Percentiles rank a stretch among this genome's conserved stretches.
These are phyloP conservation scores for Gossypium herbaceum DNA, from an alignment of 345 rosid species.

Conservation along the genomic window DNA sequence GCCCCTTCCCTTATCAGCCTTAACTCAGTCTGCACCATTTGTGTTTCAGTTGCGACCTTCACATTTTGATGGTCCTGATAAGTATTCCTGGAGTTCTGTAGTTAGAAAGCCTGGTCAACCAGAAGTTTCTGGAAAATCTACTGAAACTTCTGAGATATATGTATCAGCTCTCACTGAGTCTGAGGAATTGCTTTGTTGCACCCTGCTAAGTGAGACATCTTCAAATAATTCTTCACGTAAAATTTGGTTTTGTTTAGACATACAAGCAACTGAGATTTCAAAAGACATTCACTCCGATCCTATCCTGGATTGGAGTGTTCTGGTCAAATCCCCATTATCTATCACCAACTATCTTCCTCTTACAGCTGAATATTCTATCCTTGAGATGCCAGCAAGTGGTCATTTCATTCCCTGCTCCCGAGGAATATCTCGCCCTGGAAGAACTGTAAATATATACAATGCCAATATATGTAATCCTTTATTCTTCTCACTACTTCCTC, in stretches of 20 bases:
- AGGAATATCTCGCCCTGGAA: constrained; percentile 61
- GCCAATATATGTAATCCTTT: constrained; percentile 67
- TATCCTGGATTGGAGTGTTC: constrained; percentile 86
- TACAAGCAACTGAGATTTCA: constrained; percentile 73
- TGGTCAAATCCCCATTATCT: constrained; percentile 75
- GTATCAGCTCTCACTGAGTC: constrained; percentile 66
- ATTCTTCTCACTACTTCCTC: constrained; percentile 75
- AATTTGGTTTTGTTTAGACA: constrained; percentile 77
- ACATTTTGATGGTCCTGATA: constrained; percentile 33
- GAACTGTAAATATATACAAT: constrained; percentile 63
- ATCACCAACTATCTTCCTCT: constrained; percentile 80
- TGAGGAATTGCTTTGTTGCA: constrained; percentile 68
- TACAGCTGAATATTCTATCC: constrained; percentile 70
- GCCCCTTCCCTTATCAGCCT: constrained; percentile 70
- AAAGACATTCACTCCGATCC: constrained; percentile 74
- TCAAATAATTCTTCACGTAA: constrained; percentile 40
- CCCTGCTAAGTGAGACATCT: constrained; percentile 55
- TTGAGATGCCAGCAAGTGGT: constrained; percentile 64
- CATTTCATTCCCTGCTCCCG: constrained; percentile 54
- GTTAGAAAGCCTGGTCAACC: constrained; percentile 38
- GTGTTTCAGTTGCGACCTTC: constrained; percentile 64
- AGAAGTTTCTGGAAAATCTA: constrained; percentile 29
- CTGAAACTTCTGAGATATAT: constrained; percentile 49
- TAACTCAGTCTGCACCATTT: constrained; percentile 56
- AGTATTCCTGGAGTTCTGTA: constrained; percentile 83